Evolutionary conservation across 2,329 filamentous ascomycete species (phyloP), one percentile per base, ranked within the genome.

Genomic region (Beauveria medogensis): DNA sequence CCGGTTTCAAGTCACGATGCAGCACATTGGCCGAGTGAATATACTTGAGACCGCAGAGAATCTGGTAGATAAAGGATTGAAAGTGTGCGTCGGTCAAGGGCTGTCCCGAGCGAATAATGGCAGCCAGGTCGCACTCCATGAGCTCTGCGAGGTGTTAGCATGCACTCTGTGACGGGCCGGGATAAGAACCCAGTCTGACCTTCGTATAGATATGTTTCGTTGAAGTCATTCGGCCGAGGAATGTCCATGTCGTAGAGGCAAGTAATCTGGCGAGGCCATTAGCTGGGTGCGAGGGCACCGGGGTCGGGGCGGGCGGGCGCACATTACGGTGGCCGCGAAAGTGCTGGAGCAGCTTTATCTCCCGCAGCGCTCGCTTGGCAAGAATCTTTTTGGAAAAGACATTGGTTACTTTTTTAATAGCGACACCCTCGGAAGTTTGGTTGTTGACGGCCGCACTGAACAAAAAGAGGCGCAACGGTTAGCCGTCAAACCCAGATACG

Each of bases 341-440:
- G 77, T 99, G 94, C 80, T 97, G 93, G 66, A 99, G 82, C 68
- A 99, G 84, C 84, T 97, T 99, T 78, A 99, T 97, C 80, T 99
- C 94, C 75, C 94, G 87, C 81, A 99, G 78, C 55, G 94, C 94
- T 72, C 94, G 90, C 86, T 99, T 99, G 70, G 94, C 94, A 67
- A 99, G 83, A 69, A 99, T 99, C 86, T 97, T 97, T 81, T 99
- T 99, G 84, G 92, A 97, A 78, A 99, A 99, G 70, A 99, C 93
- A 89, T 99, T 99, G 80, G 94, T 99, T 74, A 99, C 91, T 79
- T 99, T 99, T 79, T 99, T 99, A 82, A 99, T 94, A 70, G 94
- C 94, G 65, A 99, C 92, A 46, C 93, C 92, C 74, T 99, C 94
- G 70, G 86, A 88, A 37, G 90, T 95, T 75, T 92, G 86, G 73